Evolutionary conservation across 352 stramenopile species (phyloP).

Genomic region (Ophiocytium majus): DNA sequence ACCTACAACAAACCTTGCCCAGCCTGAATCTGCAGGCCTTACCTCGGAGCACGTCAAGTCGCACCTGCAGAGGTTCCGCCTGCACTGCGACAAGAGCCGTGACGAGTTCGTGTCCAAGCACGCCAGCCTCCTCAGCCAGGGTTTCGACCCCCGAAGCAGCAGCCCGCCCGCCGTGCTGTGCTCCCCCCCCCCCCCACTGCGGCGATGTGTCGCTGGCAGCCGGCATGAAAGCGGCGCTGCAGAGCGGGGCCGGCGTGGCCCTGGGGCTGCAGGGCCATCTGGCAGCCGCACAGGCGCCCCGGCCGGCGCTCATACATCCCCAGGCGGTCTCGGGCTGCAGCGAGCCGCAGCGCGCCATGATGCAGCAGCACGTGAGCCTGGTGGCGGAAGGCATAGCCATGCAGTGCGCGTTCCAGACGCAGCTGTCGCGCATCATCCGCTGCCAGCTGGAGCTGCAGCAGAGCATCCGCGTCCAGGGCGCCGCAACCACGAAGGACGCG

Average conservation of each 20-base stretch:
- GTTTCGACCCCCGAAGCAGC: slow-evolving; percentile 31
- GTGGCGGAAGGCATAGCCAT: not conserved
- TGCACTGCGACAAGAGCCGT: slow-evolving; percentile 56
- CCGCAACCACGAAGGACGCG: not conserved
- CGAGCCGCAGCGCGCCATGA: not conserved
- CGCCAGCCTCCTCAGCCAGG: slow-evolving; percentile 21
- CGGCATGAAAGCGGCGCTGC: too few species aligned
- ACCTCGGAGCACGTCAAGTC: slow-evolving; percentile 65
- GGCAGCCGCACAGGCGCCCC: not conserved
- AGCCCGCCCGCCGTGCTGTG: not conserved
- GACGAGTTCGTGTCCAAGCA: slow-evolving; percentile 56
- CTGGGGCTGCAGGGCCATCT: not conserved
- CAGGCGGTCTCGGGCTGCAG: not conserved
- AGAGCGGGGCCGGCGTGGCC: not conserved
- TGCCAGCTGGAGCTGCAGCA: slow-evolving; percentile 18
- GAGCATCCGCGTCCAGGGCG: not conserved
- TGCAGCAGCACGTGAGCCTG: slow-evolving; percentile 5
- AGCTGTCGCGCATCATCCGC: slow-evolving; percentile 9
- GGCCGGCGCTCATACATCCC: not conserved
- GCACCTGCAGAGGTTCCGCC: slow-evolving; percentile 65
- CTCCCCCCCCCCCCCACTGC: not conserved
- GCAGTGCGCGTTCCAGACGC: slow-evolving; percentile 10
- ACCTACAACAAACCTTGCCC: too few species aligned
- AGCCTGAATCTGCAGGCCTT: slow-evolving; percentile 12
- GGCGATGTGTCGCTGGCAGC: too few species aligned